A percentile compares a stretch with the other conserved stretches of the same genome.
Evolutionary conservation across 1,139 yeast genomes (phyloP).

Genomic region (Trichomonascaceae sp.): DNA sequence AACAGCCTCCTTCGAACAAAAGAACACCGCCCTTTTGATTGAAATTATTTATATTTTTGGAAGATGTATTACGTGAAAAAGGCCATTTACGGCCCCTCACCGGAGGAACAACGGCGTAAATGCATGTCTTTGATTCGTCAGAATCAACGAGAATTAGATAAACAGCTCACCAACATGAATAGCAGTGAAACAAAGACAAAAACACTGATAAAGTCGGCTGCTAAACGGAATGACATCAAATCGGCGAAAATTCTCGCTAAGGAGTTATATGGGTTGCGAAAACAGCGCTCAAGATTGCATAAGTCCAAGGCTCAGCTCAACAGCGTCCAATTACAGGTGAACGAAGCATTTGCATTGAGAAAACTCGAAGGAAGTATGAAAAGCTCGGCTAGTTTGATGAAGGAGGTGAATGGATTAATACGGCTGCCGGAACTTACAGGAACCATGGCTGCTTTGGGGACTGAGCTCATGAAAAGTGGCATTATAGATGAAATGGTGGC

Average conservation of each 20-base stretch:
- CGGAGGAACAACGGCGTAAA: conserved; percentile 86
- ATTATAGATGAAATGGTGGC: conserved; percentile 93
- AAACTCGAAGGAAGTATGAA: conserved; percentile 80
- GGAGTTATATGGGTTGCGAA: conserved; percentile 69
- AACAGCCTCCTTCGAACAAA: too few species aligned
- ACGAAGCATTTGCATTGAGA: conserved; percentile 84
- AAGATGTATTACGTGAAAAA: conserved; percentile 55
- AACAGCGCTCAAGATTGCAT: conserved; percentile 68
- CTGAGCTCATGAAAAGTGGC: conserved; percentile 78
- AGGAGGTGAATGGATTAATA: conserved; percentile 76
- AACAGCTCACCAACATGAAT: conserved; percentile 57
- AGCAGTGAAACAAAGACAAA: conserved; percentile 60
- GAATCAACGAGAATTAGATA: conserved; percentile 78
- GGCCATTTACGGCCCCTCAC: conserved; percentile 94
- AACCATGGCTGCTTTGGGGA: conserved; percentile 81
- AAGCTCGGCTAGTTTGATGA: conserved; percentile 76
- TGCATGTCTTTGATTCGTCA: conserved; percentile 77
- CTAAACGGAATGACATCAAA: conserved; percentile 70
- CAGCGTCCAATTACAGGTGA: conserved; percentile 79
- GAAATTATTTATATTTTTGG: too few species aligned
- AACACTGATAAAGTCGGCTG: conserved; percentile 62
- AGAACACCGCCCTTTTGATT: too few species aligned
- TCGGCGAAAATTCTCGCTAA: conserved; percentile 75
- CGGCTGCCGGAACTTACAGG: conserved; percentile 73
- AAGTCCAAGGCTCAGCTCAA: conserved; percentile 81